Percentiles rank a stretch among this genome's conserved stretches.
phyloP scores from a whole-genome alignment of 192 early-diverging fungal genomes.

The Spizellomyces punctatus region DNA sequence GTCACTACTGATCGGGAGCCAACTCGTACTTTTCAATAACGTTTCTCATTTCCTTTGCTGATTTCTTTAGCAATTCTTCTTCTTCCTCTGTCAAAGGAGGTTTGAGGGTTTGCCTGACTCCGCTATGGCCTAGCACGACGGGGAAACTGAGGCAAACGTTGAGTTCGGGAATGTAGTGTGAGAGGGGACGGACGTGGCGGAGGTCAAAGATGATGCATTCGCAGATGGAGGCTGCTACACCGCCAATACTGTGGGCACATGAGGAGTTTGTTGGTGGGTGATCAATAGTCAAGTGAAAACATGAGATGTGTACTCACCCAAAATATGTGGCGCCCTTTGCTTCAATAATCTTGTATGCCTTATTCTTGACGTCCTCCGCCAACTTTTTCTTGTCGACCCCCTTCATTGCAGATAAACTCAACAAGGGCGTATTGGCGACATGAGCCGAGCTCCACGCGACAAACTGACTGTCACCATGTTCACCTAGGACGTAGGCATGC shows the following conservation, averaged over 20 bases:
- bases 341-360: constrained; percentile 84
- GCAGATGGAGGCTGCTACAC: constrained; percentile 70
- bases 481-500: constrained; percentile 81
- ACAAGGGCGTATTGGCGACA: constrained; percentile 70
- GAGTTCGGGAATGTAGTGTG: constrained; percentile 64
- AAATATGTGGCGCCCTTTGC: constrained; percentile 85
- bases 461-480: constrained; percentile 88
- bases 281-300: not conserved
- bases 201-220: constrained; percentile 73
- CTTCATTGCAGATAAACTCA: constrained; percentile 65
- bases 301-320: constrained; percentile 22
- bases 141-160: constrained; percentile 76
- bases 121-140: constrained; percentile 71
- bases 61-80: not conserved
- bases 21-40: constrained; percentile 8
- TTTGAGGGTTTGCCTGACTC: constrained; percentile 73
- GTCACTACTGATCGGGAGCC: not conserved
- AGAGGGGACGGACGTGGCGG: constrained; percentile 69
- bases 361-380: constrained; percentile 63
- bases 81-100: constrained; percentile 66
- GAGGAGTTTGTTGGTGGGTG: not conserved
- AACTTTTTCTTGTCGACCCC: constrained; percentile 56
- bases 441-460: constrained; percentile 76
- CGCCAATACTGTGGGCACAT: constrained; percentile 64
- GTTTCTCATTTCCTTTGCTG: not conserved